These are phyloP conservation scores for Sporothrix globosa DNA, from an alignment of 2,329 filamentous ascomycete species.

Conservation along the genomic window DNA sequence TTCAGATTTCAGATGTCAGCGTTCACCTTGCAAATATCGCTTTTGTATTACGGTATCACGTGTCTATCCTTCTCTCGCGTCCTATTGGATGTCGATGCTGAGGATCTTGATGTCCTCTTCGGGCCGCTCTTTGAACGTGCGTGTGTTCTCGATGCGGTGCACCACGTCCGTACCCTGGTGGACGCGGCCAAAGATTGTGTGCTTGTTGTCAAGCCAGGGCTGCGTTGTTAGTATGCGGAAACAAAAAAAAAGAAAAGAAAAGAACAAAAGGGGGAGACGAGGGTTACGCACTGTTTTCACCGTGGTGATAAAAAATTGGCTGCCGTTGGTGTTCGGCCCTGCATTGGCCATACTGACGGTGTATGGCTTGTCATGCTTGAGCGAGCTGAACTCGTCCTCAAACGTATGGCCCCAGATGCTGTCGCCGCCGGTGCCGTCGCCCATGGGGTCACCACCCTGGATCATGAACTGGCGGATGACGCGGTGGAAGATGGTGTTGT, in stretches of 20 bases:
- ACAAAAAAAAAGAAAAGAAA: neutral
- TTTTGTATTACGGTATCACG: slow-evolving; percentile 21
- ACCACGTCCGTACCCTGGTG: slow-evolving; percentile 91
- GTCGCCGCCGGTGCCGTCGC: slow-evolving; percentile 87
- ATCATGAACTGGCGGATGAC: slow-evolving; percentile 99
- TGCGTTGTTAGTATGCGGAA: slow-evolving; percentile 41
- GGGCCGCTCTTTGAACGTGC: slow-evolving; percentile 87
- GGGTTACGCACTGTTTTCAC: slow-evolving; percentile 76
- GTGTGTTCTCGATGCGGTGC: slow-evolving; percentile 90
- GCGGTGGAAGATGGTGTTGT: slow-evolving; percentile 95
- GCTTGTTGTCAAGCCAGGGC: slow-evolving; percentile 93
- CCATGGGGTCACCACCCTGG: slow-evolving; percentile 79
- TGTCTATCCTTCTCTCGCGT: neutral
- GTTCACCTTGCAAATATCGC: neutral
- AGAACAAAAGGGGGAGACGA: neutral
- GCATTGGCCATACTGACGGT: slow-evolving; percentile 98
- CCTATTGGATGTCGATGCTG: slow-evolving; percentile 69
- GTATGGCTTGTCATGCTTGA: slow-evolving; percentile 95
- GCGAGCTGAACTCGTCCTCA: slow-evolving; percentile 86
- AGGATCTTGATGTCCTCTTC: slow-evolving; percentile 98
- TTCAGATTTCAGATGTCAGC: neutral
- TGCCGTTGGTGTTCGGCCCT: slow-evolving; percentile 91
- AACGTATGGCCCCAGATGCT: slow-evolving; percentile 93
- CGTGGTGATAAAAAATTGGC: slow-evolving; percentile 97
- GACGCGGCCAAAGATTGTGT: slow-evolving; percentile 92